Evolutionary conservation across 2,329 filamentous ascomycete species (phyloP), one percentile per base, ranked within the genome.

Genomic region (Geosmithia morbida): DNA sequence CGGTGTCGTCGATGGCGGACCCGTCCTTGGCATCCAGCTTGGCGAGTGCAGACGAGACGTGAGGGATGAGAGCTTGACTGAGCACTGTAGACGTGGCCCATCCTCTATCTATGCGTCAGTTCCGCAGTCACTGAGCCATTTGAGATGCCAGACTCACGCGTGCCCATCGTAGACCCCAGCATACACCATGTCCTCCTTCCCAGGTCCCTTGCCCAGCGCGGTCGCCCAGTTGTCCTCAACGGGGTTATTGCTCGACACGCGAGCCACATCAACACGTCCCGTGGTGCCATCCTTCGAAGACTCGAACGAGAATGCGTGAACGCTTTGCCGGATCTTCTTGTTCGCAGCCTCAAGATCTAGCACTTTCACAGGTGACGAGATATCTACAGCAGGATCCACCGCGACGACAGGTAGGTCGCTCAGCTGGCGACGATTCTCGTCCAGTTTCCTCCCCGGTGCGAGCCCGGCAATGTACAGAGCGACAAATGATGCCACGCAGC

Each of bases 161-260:
- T 75, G 71, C 0, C 72, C 72, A 49, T 75, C 71, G 46, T 66
- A 71, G 10, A 75, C 64, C 7, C 65, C 66, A 30, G 59, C 59
- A 44, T 54, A 66, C 29, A 65, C 43, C 20, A 17, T 6, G 14
- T 53, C 51, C 2, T 46, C 51, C 1, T 56, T 57, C 1, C 54
- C 59, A 0, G 63, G 51, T 0, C 63, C 62, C 14, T 55, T 54
- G 0, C 56, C 62, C 13, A 61, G 44, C 10, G 55, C 60, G 2
- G 62, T 51, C 16, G 59, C 55, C 61, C 61, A 65, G 19, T 63
- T 53, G 30, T 66, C 64, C 50, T 66, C 64, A 5, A 61, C 56
- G 0, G 61, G 62, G 6, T 54, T 48, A 26, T 66, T 66, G 49
- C 63, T 66, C 13, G 61, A 52, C 16, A 66, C 50, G 2, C 61